phyloP scores from a whole-genome alignment of 768 basidiomycete species.

The Sistotremastrum niveocremeum region DNA sequence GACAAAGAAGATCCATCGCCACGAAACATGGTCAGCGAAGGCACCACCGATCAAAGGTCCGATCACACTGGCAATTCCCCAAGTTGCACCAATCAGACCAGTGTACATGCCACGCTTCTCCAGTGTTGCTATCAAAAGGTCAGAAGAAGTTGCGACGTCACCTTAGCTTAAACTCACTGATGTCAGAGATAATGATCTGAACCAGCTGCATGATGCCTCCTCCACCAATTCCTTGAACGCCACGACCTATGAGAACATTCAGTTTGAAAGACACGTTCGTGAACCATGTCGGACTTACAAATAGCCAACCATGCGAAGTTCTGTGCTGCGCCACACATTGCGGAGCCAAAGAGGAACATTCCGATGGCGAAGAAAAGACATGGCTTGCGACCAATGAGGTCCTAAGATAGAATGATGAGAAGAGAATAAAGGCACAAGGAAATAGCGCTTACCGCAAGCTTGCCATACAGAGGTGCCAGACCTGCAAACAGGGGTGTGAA shows the following conservation, averaged over 20 bases:
- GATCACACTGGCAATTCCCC: slow-evolving; percentile 20
- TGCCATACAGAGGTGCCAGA: slow-evolving; percentile 1
- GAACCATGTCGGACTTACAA: background rate
- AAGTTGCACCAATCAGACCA: slow-evolving; percentile 16
- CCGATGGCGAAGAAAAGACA: slow-evolving; percentile 5
- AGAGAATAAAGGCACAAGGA: background rate
- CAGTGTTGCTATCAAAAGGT: slow-evolving; percentile 1
- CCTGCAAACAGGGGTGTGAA: background rate
- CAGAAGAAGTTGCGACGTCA: background rate
- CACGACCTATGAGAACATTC: slow-evolving; percentile 9
- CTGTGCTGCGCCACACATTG: slow-evolving; percentile 17
- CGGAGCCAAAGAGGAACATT: slow-evolving; percentile 8
- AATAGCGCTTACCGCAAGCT: background rate
- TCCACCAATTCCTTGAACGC: slow-evolving; percentile 19
- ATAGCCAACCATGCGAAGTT: slow-evolving; percentile 15
- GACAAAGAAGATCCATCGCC: slow-evolving; percentile 25
- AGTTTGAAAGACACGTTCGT: background rate
- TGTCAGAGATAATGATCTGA: slow-evolving; percentile 17
- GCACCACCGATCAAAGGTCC: slow-evolving; percentile 27
- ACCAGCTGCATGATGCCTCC: slow-evolving; percentile 11
- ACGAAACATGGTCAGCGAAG: slow-evolving; percentile 22
- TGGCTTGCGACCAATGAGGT: slow-evolving; percentile 8
- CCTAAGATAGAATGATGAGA: background rate
- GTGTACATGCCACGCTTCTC: slow-evolving; percentile 17
- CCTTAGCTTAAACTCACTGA: slow-evolving; percentile 7